A percentile compares a stretch with the other conserved stretches of the same genome.
Evolutionary conservation across 106 monocot species (phyloP).

Genomic region (Gastrodia elata): DNA sequence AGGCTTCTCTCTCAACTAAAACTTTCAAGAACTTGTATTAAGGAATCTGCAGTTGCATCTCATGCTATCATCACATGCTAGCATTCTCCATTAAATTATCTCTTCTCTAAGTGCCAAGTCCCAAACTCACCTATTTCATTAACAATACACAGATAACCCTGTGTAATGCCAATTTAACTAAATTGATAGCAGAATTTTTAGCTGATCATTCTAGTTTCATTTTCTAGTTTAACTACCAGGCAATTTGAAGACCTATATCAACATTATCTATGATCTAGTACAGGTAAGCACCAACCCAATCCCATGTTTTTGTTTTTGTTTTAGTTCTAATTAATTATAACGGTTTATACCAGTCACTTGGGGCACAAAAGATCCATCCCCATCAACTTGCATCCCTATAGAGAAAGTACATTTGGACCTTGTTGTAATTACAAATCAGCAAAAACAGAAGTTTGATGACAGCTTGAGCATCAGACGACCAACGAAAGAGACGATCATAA

Average conservation of each 20-base stretch:
- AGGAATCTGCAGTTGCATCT: no score
- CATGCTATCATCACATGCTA: no score
- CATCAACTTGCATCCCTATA: neutral
- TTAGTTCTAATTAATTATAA: neutral
- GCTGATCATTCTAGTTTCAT: neutral
- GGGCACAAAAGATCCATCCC: neutral
- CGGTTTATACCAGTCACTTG: neutral
- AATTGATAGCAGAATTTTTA: neutral
- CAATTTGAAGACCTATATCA: neutral
- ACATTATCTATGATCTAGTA: neutral
- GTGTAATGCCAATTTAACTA: no score
- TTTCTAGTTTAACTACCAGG: neutral
- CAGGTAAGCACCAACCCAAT: neutral
- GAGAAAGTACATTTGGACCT: neutral
- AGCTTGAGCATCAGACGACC: neutral
- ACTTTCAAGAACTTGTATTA: no score
- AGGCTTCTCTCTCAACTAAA: no score
- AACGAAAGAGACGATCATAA: neutral
- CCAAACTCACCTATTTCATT: no score
- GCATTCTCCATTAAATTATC: no score
- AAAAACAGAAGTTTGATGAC: neutral
- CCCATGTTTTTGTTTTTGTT: neutral
- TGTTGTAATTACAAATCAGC: no score
- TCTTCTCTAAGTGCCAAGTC: no score
- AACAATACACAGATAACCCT: no score